phyloP scores from a whole-genome alignment of 768 basidiomycete species.

The Suillus luteus region DNA sequence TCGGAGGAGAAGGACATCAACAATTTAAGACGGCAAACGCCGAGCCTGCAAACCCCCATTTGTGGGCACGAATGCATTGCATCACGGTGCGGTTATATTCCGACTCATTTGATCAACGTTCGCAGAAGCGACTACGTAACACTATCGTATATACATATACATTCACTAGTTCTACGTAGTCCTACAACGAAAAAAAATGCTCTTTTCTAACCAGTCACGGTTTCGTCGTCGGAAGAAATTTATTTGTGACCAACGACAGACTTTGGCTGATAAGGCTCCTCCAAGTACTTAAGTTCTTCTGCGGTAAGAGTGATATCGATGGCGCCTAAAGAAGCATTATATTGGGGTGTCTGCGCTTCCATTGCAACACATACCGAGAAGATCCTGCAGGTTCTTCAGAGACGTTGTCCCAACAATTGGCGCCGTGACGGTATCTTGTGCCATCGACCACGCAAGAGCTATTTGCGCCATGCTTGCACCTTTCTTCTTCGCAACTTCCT shows the following conservation, averaged over 20 bases:
- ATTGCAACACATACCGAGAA: slow-evolving; percentile 41
- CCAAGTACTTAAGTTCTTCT: slow-evolving; percentile 59
- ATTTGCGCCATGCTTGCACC: slow-evolving; percentile 59
- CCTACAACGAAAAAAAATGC: background rate
- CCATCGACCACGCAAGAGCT: slow-evolving; percentile 52
- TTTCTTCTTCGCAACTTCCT: slow-evolving; percentile 54
- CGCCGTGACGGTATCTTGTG: slow-evolving; percentile 51
- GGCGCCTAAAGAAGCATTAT: slow-evolving; percentile 32
- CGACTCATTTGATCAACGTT: background rate
- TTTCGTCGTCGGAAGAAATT: slow-evolving; percentile 4
- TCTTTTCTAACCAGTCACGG: background rate
- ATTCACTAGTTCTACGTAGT: too few relatives aligned
- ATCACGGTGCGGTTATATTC: background rate
- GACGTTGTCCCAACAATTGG: slow-evolving; percentile 62
- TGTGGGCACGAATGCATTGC: background rate
- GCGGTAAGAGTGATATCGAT: slow-evolving; percentile 50
- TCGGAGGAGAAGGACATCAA: background rate
- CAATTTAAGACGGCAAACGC: background rate
- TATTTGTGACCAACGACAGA: slow-evolving; percentile 46
- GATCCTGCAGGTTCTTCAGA: slow-evolving; percentile 51
- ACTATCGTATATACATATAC: too few relatives aligned
- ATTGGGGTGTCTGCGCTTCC: background rate
- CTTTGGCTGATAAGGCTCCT: slow-evolving; percentile 53
- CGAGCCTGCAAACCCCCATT: too few relatives aligned
- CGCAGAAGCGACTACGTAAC: background rate